phyloP scores from a whole-genome alignment of 2,329 filamentous ascomycete species.

The Drechslera avenae region DNA sequence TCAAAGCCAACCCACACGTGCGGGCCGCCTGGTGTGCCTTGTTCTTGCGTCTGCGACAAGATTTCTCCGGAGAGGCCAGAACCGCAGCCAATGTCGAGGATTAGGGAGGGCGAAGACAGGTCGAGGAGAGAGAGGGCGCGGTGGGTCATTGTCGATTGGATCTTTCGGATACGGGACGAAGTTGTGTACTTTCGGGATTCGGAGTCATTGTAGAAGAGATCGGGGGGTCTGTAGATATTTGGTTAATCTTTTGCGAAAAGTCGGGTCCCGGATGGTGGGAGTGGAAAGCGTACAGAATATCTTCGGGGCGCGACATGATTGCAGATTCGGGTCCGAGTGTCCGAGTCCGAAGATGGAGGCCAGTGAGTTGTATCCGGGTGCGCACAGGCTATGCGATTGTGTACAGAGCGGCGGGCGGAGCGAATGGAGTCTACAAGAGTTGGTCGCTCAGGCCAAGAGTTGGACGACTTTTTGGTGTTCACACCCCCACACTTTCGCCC shows the following conservation, averaged over 20 bases:
- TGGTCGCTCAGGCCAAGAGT: conserved; percentile 20
- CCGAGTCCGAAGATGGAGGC: background rate
- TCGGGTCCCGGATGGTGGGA: conserved; percentile 15
- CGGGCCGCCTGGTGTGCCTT: conserved; percentile 71
- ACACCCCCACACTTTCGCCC: conserved; percentile 26
- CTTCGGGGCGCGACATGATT: conserved; percentile 95
- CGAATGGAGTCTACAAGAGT: background rate
- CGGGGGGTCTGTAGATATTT: conserved; percentile 70
- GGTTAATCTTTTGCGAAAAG: conserved; percentile 12
- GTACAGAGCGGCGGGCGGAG: background rate
- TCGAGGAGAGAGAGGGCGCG: conserved; percentile 90
- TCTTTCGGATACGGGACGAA: conserved; percentile 90
- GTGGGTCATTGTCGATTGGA: conserved; percentile 92
- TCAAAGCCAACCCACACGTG: conserved; percentile 99
- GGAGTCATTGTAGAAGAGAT: conserved; percentile 95
- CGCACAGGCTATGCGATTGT: background rate
- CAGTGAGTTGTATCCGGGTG: background rate
- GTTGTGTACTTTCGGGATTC: conserved; percentile 98
- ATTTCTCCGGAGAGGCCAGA: conserved; percentile 95
- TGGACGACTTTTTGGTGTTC: conserved; percentile 33
- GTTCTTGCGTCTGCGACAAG: conserved; percentile 70
- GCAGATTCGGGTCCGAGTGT: conserved; percentile 17
- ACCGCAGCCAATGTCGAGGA: conserved; percentile 96
- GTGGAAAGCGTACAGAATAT: conserved; percentile 71
- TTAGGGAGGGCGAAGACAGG: conserved; percentile 77